phyloP scores from a whole-genome alignment of 1,284 basidiomycete species.

The Ustilago hordei region DNA sequence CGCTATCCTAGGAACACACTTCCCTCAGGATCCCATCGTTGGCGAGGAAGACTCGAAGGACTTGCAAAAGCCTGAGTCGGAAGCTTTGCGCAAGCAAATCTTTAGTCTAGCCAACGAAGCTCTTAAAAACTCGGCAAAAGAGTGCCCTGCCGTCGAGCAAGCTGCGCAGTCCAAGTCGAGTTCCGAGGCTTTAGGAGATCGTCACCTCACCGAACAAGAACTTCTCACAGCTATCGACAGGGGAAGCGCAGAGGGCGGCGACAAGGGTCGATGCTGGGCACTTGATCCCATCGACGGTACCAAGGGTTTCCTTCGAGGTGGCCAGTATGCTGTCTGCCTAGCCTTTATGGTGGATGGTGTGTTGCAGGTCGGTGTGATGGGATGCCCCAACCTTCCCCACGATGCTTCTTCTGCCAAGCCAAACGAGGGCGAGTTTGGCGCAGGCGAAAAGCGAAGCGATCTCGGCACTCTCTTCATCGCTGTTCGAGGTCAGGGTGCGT shows the following conservation, averaged over 20 bases:
- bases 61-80: slow-evolving; percentile 70
- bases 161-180: slow-evolving; percentile 69
- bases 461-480: slow-evolving; percentile 66
- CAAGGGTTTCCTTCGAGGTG: slow-evolving; percentile 94
- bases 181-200: slow-evolving; percentile 69
- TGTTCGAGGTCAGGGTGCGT: slow-evolving; percentile 64
- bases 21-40: slow-evolving; percentile 88
- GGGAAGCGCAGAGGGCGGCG: slow-evolving; percentile 83
- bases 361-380: slow-evolving; percentile 83
- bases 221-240: slow-evolving; percentile 87
- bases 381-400: slow-evolving; percentile 86
- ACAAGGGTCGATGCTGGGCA: slow-evolving; percentile 84
- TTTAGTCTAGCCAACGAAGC: slow-evolving; percentile 86
- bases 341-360: slow-evolving; percentile 86
- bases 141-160: slow-evolving; percentile 70
- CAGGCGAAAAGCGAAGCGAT: slow-evolving; percentile 44
- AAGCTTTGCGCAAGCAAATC: slow-evolving; percentile 77
- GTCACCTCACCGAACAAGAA: slow-evolving; percentile 70
- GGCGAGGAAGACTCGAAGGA: slow-evolving; percentile 95
- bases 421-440: slow-evolving; percentile 64
- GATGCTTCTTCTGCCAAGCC: slow-evolving; percentile 71
- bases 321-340: slow-evolving; percentile 96
- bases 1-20: slow-evolving; percentile 72
- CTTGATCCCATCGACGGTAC: slow-evolving; percentile 93
- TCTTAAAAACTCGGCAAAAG: slow-evolving; percentile 70